Conservation (phyloP, 2,329 filamentous ascomycete species). For the Cladosporium sp. region DNA sequence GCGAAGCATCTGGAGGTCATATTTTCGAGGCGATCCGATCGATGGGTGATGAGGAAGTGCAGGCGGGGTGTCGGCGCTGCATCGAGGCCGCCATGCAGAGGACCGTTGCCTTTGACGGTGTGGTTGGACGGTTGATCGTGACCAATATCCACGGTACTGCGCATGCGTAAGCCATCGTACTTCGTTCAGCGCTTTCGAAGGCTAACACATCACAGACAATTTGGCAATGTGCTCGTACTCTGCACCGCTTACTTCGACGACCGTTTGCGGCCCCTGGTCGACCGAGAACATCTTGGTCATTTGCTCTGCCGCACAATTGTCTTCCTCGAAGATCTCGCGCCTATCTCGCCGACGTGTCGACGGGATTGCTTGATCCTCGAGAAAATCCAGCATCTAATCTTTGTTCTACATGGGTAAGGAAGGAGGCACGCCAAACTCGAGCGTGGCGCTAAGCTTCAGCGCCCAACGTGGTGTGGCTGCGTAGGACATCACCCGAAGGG, state of each 20-base stretch:
- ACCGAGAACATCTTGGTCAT: conserved; percentile 49
- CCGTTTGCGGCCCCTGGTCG: conserved; percentile 43
- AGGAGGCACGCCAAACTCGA: too few relatives aligned
- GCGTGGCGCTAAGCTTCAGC: too few relatives aligned
- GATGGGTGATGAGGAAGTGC: conserved; percentile 25
- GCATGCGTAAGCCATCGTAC: conserved; percentile 96
- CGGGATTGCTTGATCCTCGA: conserved; percentile 71
- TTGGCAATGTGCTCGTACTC: conserved; percentile 89
- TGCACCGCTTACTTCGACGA: conserved; percentile 67
- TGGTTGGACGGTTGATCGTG: conserved; percentile 67
- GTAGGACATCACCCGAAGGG: too few relatives aligned
- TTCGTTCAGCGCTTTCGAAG: too few relatives aligned
- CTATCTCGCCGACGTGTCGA: conserved; percentile 69
- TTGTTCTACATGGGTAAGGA: too few relatives aligned
- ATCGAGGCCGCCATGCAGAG: conserved; percentile 76
- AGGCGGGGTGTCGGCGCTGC: conserved; percentile 42
- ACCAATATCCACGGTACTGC: conserved; percentile 97
- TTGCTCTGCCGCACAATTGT: conserved; percentile 70
- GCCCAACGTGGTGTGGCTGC: too few relatives aligned
- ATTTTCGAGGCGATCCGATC: conserved; percentile 32
- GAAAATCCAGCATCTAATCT: conserved; percentile 41
- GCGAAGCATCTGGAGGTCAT: conserved; percentile 30
- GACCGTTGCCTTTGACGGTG: conserved; percentile 75
- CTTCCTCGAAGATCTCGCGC: conserved; percentile 67
- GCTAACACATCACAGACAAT: conserved; percentile 66